These are phyloP conservation scores for Rhizopogon vesiculosus DNA, from an alignment of 768 basidiomycete genomes.

Conservation along the genomic window DNA sequence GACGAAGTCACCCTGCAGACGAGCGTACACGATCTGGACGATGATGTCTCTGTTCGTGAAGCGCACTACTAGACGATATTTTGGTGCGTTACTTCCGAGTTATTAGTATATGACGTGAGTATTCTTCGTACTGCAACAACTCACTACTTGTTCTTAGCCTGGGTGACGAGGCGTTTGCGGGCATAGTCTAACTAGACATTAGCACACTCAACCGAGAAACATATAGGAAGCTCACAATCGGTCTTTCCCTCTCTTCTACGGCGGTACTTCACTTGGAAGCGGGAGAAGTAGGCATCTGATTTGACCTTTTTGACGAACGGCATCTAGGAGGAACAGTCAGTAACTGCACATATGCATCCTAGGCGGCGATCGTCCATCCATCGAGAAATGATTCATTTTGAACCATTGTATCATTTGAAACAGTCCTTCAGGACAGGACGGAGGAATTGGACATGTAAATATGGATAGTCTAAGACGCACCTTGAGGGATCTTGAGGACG, in stretches of 20 bases:
- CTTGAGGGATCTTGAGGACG: constrained; percentile 33
- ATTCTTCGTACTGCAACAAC: constrained; percentile 17
- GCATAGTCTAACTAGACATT: constrained; percentile 74
- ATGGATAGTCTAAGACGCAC: constrained; percentile 25
- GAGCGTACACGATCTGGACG: constrained; percentile 94
- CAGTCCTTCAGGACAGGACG: neutral
- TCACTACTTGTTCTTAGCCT: constrained; percentile 99
- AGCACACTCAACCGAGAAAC: constrained; percentile 3
- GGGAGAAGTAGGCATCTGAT: constrained; percentile 95
- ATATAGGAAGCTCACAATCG: constrained; percentile 62
- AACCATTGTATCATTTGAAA: neutral
- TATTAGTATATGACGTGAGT: constrained; percentile 5
- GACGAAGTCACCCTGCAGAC: constrained; percentile 95
- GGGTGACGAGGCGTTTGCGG: constrained; percentile 92
- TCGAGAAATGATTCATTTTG: constrained; percentile 2
- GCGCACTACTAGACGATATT: constrained; percentile 97
- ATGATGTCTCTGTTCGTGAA: constrained; percentile 98
- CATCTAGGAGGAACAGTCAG: constrained; percentile 46
- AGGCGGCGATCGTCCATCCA: constrained; percentile 25
- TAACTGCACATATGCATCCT: constrained; percentile 22
- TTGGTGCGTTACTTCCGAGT: constrained; percentile 76
- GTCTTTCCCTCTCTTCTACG: constrained; percentile 98
- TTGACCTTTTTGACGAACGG: constrained; percentile 98
- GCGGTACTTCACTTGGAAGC: constrained; percentile 98
- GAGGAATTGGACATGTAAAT: neutral